Conservation (phyloP, 352 stramenopile species). For the Thalassiosira hispida region DNA sequence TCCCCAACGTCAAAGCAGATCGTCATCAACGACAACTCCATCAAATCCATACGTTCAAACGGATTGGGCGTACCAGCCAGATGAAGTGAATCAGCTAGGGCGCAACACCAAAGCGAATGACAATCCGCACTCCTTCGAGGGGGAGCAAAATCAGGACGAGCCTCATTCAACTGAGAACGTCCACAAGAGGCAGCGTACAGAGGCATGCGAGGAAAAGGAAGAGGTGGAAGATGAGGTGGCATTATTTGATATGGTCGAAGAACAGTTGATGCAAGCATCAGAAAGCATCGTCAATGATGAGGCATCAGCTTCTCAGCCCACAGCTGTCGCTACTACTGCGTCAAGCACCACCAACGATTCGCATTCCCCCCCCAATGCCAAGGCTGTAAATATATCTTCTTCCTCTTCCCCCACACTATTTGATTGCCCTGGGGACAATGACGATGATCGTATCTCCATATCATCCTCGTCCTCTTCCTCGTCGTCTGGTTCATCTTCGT, state of each 20-base stretch:
- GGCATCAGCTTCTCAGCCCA: neutral
- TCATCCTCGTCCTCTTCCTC: slow-evolving; percentile 21
- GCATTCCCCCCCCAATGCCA: neutral
- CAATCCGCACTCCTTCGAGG: too few species aligned
- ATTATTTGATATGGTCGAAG: slow-evolving; percentile 38
- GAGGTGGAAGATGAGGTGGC: slow-evolving; percentile 7
- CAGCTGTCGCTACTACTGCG: neutral
- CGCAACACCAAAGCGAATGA: too few species aligned
- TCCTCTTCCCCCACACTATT: slow-evolving; percentile 7
- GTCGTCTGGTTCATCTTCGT: slow-evolving; percentile 25
- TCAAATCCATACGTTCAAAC: too few species aligned
- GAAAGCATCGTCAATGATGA: neutral
- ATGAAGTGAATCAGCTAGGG: too few species aligned
- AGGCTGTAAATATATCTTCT: slow-evolving; percentile 5
- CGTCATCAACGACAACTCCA: too few species aligned
- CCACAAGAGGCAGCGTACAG: too few species aligned
- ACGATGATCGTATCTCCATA: slow-evolving; percentile 23
- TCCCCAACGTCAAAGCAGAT: too few species aligned
- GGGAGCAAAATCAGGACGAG: too few species aligned
- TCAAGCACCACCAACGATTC: neutral
- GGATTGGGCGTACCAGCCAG: too few species aligned
- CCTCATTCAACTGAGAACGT: too few species aligned
- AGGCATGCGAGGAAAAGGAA: too few species aligned
- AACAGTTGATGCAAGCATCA: slow-evolving; percentile 8
- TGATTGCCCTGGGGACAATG: slow-evolving; percentile 11